Base-by-base conservation (phyloP, 2,329 filamentous ascomycete genomes). In the Blastomyces parvus region DNA sequence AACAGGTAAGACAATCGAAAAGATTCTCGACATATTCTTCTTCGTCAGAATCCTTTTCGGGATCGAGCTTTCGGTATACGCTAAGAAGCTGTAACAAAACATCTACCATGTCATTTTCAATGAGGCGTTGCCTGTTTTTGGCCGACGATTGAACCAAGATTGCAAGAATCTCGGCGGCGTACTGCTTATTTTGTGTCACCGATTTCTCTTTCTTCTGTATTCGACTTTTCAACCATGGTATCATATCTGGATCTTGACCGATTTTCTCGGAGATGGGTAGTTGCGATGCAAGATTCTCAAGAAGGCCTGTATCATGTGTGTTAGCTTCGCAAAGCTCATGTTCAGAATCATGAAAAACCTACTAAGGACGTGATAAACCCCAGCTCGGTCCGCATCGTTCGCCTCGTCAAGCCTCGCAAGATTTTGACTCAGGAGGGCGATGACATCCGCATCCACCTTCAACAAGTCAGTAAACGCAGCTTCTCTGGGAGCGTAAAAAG, bases 11-110 rank as follows among this genome's bases (percentile, higher is more conserved):
- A 1, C 87, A 85, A 71, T 96, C 92, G 73, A 99, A 99, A 0
- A 97, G 73, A 68, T 99, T 96, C 75, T 96, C 91, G 72, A 95
- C 89, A 73, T 90, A 97, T 77, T 99, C 94, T 72, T 96, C 92
- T 74, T 97, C 94, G 60, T 94, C 88, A 40, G 88, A 86, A 64
- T 91, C 90, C 71, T 89, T 93, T 59, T 86, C 84, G 0, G 94
- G 94, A 71, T 99, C 92, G 59, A 87, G 84, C 77, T 88, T 89
- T 63, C 94, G 86, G 77, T 97, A 99, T 1, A 87, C 80, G 1
- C 92, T 90, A 0, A 95, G 83, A 0, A 96, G 82, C 75, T 95
- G 91, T 17, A 99, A 85, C 68, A 96, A 80, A 2, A 83, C 75
- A 70, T 99, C 93, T 8, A 94, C 82, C 0, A 89, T 88, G 65